These are phyloP conservation scores for Coelastrella sp. DNA, from an alignment of 139 green algal species.

Conservation along the genomic window DNA sequence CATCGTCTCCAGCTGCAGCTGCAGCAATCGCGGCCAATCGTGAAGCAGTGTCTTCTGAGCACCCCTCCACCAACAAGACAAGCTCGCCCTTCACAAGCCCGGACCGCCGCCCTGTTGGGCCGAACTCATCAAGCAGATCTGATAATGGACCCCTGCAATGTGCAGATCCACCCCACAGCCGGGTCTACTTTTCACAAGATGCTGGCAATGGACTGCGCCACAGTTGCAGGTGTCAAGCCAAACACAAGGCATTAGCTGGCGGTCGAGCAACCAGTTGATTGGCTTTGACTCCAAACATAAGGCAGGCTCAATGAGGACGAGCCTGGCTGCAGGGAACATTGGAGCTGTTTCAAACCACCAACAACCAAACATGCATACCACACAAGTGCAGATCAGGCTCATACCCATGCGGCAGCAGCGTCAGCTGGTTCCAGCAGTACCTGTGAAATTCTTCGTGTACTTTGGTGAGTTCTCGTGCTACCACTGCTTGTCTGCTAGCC, in stretches of 20 bases:
- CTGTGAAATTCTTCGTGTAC: conserved; percentile 89
- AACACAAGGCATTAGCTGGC: no score
- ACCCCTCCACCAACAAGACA: conserved; percentile 78
- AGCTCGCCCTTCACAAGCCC: conserved; percentile 73
- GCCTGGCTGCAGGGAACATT: background rate
- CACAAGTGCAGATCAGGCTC: no score
- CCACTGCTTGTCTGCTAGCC: conserved; percentile 61
- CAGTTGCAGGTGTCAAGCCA: no score
- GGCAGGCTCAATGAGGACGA: no score
- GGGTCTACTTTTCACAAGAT: no score
- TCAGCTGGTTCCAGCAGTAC: conserved; percentile 26
- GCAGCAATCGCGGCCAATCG: background rate
- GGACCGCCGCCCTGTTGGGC: background rate
- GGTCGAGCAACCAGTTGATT: no score
- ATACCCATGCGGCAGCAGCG: no score
- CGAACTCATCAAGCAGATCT: conserved; percentile 52
- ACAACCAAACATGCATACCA: no score
- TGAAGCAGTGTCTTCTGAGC: conserved; percentile 11
- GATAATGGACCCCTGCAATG: conserved; percentile 29
- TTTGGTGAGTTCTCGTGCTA: conserved; percentile 95
- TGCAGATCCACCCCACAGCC: no score
- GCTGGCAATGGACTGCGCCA: background rate
- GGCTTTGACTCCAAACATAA: no score
- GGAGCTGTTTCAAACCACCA: background rate
- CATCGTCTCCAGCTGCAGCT: background rate